Base-by-base conservation (phyloP, 2,329 filamentous ascomycete species). In the Fusarium chlamydosporum region DNA sequence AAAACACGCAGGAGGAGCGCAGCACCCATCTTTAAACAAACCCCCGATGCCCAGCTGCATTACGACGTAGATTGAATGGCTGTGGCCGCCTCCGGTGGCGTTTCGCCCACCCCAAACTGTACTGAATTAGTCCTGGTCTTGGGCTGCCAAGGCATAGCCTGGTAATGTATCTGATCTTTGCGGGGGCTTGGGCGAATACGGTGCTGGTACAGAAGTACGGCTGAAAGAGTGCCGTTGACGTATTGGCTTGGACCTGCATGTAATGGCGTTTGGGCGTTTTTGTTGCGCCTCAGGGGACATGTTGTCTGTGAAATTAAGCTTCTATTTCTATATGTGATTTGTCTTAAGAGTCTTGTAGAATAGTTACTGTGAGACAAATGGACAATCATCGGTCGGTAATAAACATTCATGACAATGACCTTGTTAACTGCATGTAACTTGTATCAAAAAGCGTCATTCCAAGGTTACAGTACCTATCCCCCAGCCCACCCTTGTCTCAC, bases 191-290 rank as follows among this genome's bases (percentile, higher is more conserved):
- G 38, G 27, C 29, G 16, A 38, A 65, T 56, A 57, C 50, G 46
- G 61, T 65, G 59, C 60, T 18, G 58, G 47, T 47, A 55, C 59
- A 26, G 29, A 31, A 35, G 26, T 48, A 65, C 61, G 41, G 61
- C 61, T 65, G 61, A 65, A 47, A 33, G 31, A 45, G 35, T 26
- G 13, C 35, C 20, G 27, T 46, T 65, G 61, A 59, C 52, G 61
- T 52, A 65, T 47, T 33, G 59, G 20, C 34, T 29, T 53, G 52
- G 46, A 65, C 60, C 61, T 65, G 60, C 53, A 65, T 65, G 41
- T 33, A 20, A 20, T 27, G 60, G 20, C n/a, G 1, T 27, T 29
- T 4, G 20, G 33, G 45, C 33, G 33, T 64, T 43, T 65, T 26
- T 9, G 27, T 52, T 43, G 5, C 58, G 27, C 35, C 23, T 34